Evolutionary conservation across 257 asterid species (phyloP).

Genomic region (Solanum acaule): DNA sequence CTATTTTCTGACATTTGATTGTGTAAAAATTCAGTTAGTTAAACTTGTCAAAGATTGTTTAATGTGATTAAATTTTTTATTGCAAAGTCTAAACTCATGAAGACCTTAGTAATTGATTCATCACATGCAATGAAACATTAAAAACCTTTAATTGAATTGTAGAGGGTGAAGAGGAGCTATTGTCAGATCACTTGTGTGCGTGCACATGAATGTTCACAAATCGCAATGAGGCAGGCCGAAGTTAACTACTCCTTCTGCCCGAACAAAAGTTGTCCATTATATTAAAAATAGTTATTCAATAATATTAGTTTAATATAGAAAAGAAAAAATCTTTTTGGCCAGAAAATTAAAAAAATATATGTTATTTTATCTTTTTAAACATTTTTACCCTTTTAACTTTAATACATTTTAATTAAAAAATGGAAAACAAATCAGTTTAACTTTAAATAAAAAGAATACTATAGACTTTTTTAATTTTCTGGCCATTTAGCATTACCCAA

Average conservation of each 20-base stretch:
- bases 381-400: too few relatives aligned
- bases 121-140: background rate
- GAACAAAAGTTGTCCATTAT: too few relatives aligned
- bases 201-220: background rate
- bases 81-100: background rate
- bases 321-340: too few relatives aligned
- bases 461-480: too few relatives aligned
- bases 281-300: too few relatives aligned
- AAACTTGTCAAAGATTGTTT: background rate
- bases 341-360: too few relatives aligned
- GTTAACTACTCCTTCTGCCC: fast-evolving
- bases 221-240: background rate
- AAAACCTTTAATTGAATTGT: background rate
- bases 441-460: too few relatives aligned
- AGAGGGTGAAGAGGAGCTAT: background rate
- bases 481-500: too few relatives aligned
- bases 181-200: background rate
- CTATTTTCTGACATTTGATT: background rate
- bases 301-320: too few relatives aligned
- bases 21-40: background rate
- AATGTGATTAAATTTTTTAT: background rate
- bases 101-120: background rate
- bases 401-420: too few relatives aligned
- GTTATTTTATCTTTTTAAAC: too few relatives aligned
- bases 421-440: too few relatives aligned